A percentile compares a stretch with the other conserved stretches of the same genome.
phyloP scores from a whole-genome alignment of 495 filamentous ascomycete genomes.

The Aspergillus incahuasiensis region DNA sequence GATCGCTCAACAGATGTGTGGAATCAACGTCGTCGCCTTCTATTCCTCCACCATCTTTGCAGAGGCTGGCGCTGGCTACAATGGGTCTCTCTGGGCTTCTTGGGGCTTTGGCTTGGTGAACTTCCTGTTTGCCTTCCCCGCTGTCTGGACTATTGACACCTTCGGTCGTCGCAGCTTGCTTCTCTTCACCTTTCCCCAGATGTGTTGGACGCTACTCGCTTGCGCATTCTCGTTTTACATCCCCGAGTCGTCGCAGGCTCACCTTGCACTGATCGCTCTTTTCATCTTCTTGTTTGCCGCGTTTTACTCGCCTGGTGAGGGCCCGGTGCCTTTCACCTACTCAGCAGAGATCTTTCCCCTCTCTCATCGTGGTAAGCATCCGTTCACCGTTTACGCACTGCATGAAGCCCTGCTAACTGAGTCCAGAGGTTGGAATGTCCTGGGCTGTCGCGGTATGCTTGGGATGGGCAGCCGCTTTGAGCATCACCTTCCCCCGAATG shows the following conservation, averaged over 20 bases:
- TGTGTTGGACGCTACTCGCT: constrained; percentile 73
- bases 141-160: constrained; percentile 80
- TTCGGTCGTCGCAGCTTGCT: constrained; percentile 73
- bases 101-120: constrained; percentile 80
- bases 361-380: constrained; percentile 53
- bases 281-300: constrained; percentile 65
- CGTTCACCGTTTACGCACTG: neutral
- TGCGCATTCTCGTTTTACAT: constrained; percentile 70
- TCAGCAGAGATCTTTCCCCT: constrained; percentile 80
- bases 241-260: constrained; percentile 43
- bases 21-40: constrained; percentile 75
- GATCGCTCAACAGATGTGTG: constrained; percentile 83
- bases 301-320: constrained; percentile 68
- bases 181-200: constrained; percentile 80
- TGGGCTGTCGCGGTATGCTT: constrained; percentile 70
- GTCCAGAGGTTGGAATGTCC: constrained; percentile 63
- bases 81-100: constrained; percentile 62
- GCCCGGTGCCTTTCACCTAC: constrained; percentile 68
- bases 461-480: constrained; percentile 69
- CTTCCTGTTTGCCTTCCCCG: constrained; percentile 79
- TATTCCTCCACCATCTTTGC: constrained; percentile 73
- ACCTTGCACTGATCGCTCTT: constrained; percentile 57
- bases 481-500: constrained; percentile 66
- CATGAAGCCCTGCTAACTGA: neutral
- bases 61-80: constrained; percentile 53